phyloP scores from a whole-genome alignment of 1,139 yeast genomes.

The Taphrina pruni region DNA sequence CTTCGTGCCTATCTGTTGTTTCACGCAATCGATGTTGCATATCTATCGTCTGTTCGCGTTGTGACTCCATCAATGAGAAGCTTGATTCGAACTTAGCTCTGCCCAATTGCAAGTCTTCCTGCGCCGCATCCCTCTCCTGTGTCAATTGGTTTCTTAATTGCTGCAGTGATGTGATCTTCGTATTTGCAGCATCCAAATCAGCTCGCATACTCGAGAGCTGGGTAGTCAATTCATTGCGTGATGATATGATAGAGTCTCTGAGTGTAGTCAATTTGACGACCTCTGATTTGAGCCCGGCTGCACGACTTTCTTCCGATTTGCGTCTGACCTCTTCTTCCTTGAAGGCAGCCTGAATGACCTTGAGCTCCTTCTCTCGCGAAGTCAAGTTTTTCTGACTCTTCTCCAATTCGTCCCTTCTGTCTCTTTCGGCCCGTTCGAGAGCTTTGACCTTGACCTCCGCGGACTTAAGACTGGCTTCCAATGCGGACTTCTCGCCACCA shows the following conservation, averaged over 20 bases:
- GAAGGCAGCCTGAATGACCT: constrained; percentile 37
- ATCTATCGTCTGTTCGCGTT: constrained; percentile 80
- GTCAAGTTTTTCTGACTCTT: constrained; percentile 35
- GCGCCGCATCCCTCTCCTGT: constrained; percentile 56
- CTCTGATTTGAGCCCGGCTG: constrained; percentile 21
- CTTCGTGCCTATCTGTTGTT: constrained; percentile 63
- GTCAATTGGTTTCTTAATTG: constrained; percentile 52
- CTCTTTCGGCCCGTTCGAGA: constrained; percentile 34
- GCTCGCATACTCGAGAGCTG: constrained; percentile 21
- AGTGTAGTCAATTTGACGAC: constrained; percentile 22
- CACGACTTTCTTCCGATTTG: constrained; percentile 36
- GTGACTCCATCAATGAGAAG: constrained; percentile 62
- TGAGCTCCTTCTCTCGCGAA: constrained; percentile 37
- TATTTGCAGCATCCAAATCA: constrained; percentile 18
- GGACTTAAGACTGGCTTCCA: constrained; percentile 46
- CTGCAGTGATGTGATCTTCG: constrained; percentile 26
- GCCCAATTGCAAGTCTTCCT: constrained; percentile 56
- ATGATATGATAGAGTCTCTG: constrained; percentile 25
- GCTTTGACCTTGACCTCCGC: constrained; percentile 41
- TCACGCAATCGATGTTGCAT: constrained; percentile 71
- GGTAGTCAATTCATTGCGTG: constrained; percentile 22
- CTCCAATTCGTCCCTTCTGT: constrained; percentile 46
- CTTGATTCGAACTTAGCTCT: constrained; percentile 64
- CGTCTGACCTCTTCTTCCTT: constrained; percentile 38
- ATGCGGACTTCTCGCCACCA: constrained; percentile 47